Conservation (phyloP, 2,329 filamentous ascomycete species). For the Alternaria gansuensis region DNA sequence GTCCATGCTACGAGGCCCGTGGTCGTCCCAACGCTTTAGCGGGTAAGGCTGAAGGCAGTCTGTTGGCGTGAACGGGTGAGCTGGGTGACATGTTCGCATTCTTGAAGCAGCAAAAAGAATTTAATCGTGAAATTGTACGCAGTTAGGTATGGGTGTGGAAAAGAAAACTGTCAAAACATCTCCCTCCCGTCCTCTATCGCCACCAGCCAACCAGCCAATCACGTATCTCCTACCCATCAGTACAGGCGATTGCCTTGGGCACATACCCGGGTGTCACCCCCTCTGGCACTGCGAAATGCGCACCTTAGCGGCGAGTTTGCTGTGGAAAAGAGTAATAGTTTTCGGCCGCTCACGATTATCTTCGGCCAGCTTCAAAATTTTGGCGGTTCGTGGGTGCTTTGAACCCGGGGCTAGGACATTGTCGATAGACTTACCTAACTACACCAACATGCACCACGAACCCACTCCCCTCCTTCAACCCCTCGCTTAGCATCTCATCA, state of each 20-base stretch:
- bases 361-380: conserved; percentile 44
- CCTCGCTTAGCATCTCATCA: conserved; percentile 67
- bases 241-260: conserved; percentile 41
- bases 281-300: conserved; percentile 28
- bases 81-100: not conserved
- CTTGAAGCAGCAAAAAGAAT: not conserved
- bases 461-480: conserved; percentile 70
- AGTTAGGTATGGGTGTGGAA: too few species aligned
- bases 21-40: conserved; percentile 1
- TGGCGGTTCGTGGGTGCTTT: conserved; percentile 29
- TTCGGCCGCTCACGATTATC: conserved; percentile 40
- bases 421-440: conserved; percentile 33
- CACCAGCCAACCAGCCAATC: conserved; percentile 40
- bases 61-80: conserved; percentile 1
- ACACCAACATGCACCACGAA: conserved; percentile 82
- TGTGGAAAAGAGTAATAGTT: conserved; percentile 38
- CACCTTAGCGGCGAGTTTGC: conserved; percentile 27
- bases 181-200: conserved; percentile 27
- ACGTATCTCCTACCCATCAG: conserved; percentile 37
- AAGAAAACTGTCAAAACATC: too few species aligned
- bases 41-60: conserved; percentile 17
- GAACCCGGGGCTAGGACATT: conserved; percentile 31
- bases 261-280: conserved; percentile 34
- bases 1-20: not conserved
- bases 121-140: too few species aligned